Conservation (phyloP, 2,329 filamentous ascomycete species). For the Cladosporium sp. region DNA sequence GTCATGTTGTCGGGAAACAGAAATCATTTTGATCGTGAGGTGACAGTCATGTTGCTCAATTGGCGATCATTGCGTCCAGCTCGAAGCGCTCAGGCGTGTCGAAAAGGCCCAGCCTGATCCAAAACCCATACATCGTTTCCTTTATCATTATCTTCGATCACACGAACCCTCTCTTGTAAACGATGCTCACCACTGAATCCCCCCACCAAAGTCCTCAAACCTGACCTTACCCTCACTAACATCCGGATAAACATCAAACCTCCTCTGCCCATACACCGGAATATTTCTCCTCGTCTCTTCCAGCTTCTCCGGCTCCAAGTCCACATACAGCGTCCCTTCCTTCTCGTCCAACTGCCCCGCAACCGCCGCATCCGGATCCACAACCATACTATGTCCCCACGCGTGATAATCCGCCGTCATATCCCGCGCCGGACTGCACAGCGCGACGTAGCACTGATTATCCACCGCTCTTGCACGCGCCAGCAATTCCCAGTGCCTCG, state of each 20-base stretch:
- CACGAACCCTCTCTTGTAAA: too few relatives aligned
- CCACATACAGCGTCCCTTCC: constrained; percentile 73
- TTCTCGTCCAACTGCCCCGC: constrained; percentile 74
- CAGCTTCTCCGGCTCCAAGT: constrained; percentile 68
- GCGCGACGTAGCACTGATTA: constrained; percentile 89
- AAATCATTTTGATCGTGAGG: too few relatives aligned
- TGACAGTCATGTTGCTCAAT: too few relatives aligned
- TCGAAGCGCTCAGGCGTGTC: too few relatives aligned
- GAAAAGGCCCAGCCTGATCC: too few relatives aligned
- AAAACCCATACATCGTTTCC: too few relatives aligned
- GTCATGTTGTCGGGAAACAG: too few relatives aligned
- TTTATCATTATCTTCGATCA: not conserved
- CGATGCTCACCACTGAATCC: constrained; percentile 10
- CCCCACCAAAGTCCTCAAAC: constrained; percentile 34
- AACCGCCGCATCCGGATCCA: constrained; percentile 84
- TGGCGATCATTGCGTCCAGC: too few relatives aligned
- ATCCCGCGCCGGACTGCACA: constrained; percentile 89
- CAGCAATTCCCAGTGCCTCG: constrained; percentile 85
- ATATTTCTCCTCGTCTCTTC: constrained; percentile 77
- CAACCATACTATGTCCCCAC: constrained; percentile 87
- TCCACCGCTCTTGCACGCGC: constrained; percentile 83
- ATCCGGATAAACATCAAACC: constrained; percentile 96
- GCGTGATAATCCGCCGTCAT: constrained; percentile 77
- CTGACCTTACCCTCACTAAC: constrained; percentile 62
- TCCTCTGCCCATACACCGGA: constrained; percentile 77